Evolutionary conservation across 1,284 basidiomycete genomes (phyloP).

Genomic region (Boletus mariae): DNA sequence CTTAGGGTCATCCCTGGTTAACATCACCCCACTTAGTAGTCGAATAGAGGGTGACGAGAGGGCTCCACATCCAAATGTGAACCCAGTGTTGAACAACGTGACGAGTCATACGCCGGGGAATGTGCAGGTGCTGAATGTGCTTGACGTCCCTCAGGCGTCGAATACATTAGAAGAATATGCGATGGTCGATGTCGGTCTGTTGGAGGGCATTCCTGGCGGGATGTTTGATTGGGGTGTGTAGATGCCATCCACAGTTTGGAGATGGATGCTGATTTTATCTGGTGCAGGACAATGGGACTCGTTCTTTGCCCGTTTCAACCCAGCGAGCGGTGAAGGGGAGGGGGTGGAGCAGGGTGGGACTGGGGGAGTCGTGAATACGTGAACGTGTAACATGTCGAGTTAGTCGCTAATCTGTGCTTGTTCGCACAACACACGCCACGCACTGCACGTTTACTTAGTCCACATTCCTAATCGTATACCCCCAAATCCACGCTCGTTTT

Average conservation of each 20-base stretch:
- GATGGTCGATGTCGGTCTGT: conserved; percentile 65
- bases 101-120: conserved; percentile 41
- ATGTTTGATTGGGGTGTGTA: conserved; percentile 85
- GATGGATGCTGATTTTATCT: conserved; percentile 1
- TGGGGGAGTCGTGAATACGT: background rate
- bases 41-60: conserved; percentile 26
- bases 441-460: conserved; percentile 5
- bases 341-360: background rate
- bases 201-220: conserved; percentile 79
- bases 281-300: conserved; percentile 70
- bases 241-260: conserved; percentile 5
- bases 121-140: conserved; percentile 72
- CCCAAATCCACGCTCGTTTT: conserved; percentile 11
- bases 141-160: conserved; percentile 55
- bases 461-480: conserved; percentile 26
- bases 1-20: conserved; percentile 43
- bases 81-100: conserved; percentile 55
- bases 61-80: conserved; percentile 48
- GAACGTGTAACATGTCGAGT: background rate
- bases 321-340: conserved; percentile 9
- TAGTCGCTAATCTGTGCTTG: background rate
- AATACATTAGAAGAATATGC: conserved; percentile 58
- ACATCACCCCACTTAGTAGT: conserved; percentile 47
- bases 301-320: conserved; percentile 54
- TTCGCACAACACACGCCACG: background rate